Conservation (phyloP, 345 rosid species). For the Brassica carinata region DNA sequence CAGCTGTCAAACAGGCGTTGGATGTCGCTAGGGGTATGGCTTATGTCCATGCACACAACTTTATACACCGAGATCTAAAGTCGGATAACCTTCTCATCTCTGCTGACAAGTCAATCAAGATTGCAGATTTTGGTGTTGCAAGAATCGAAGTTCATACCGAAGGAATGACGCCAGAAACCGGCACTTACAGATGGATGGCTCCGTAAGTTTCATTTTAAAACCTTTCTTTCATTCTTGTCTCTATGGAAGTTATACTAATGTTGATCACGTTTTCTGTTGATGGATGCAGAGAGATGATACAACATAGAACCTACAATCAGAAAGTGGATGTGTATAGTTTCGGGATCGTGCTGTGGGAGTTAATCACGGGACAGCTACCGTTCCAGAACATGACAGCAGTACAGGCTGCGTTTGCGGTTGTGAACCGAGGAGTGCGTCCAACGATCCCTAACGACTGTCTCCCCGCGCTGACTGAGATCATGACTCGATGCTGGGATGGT, state of each 20-base stretch:
- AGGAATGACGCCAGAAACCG: conserved; percentile 59
- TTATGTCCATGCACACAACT: conserved; percentile 48
- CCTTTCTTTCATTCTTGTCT: background rate
- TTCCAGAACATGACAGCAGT: conserved; percentile 48
- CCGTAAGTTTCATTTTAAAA: conserved; percentile 42
- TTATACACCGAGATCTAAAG: conserved; percentile 54
- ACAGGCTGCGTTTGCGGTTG: conserved; percentile 51
- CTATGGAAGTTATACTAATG: conserved; percentile 1
- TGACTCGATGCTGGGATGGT: conserved; percentile 49
- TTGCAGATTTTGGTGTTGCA: conserved; percentile 57
- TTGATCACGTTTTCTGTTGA: background rate
- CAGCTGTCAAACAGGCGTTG: conserved; percentile 48
- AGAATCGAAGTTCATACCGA: conserved; percentile 49
- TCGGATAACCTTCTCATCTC: conserved; percentile 53
- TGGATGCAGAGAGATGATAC: conserved; percentile 57
- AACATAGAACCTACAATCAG: conserved; percentile 55
- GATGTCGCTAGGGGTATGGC: conserved; percentile 60
- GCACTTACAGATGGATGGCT: conserved; percentile 61
- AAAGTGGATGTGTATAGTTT: conserved; percentile 63
- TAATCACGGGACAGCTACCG: conserved; percentile 49
- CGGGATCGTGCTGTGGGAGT: conserved; percentile 62
- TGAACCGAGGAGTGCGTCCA: conserved; percentile 45
- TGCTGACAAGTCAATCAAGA: conserved; percentile 49
- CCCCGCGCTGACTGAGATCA: conserved; percentile 48
- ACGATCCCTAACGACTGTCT: conserved; percentile 42